Base-by-base conservation (phyloP, 306 rosid genomes). In the Luffa aegyptiaca region DNA sequence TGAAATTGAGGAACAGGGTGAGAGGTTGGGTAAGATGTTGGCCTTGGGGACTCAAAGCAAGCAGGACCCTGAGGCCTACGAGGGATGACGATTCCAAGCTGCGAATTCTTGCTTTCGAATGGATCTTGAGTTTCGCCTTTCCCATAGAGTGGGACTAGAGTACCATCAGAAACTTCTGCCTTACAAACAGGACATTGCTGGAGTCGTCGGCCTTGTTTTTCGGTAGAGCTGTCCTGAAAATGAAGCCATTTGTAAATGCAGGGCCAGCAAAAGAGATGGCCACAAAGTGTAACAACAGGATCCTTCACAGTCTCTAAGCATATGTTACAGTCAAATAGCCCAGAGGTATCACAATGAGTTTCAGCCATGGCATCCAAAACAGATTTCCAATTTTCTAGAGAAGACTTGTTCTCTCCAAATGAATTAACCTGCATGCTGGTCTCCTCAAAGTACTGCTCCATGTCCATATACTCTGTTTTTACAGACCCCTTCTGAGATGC, bases 211-310 rank as follows among this genome's bases (percentile, higher is more conserved):
- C 85, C 87, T 76, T 76, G 77, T 62, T 58, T 20, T 77, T 85
- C 88, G 3, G 77, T 37, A 46, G 87, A 68, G 51, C 35, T 11
- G 31, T 26, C 71, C 69, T 79, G 84, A 72, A 71, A 85, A 51
- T 84, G 84, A 56, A 92, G 87, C 98, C 98, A 95, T 74, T 88
- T 89, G 86, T 91, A 95, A 17, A 95, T 83, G 90, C 98, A 95
- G 44, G 97, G 93, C 98, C 98, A 95, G 89, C 98, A 95, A 77
- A 83, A 95, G 81, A 95, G 95, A 81, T 92, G 98, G 39, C 98
- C 98, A 66, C 98, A 95, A 35, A 92, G 98, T 7, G 98, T 94
- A 62, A 92, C 93, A 56, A 95, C 98, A 0, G 98, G 98, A 72
- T 95, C 98, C 73, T 86, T 90, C 80, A 91, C 93, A 20, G 83